phyloP scores from a whole-genome alignment of 164 flowering plant species.

The Santalum album region DNA sequence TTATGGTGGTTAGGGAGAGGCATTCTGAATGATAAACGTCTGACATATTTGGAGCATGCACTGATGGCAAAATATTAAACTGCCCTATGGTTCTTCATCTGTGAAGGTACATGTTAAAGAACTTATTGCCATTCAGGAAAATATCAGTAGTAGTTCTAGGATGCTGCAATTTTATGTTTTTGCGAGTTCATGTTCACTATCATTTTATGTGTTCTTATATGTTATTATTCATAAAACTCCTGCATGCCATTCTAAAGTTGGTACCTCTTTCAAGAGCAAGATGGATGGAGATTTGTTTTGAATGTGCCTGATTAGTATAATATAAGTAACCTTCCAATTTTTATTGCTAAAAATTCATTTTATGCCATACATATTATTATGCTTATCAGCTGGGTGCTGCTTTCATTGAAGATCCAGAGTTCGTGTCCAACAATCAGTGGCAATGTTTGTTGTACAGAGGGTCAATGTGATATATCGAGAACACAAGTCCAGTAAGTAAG shows the following conservation, averaged over 20 bases:
- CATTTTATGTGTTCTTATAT: not conserved
- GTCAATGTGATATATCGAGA: conserved; percentile 72
- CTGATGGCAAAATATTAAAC: conserved; percentile 78
- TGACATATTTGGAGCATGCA: conserved; percentile 77
- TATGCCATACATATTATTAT: not conserved
- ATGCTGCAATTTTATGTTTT: not conserved
- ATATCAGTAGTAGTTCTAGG: not conserved
- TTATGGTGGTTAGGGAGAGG: conserved; percentile 32
- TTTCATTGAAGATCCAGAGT: conserved; percentile 88
- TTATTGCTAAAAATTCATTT: not conserved
- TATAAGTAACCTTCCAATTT: no score
- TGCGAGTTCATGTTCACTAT: no score
- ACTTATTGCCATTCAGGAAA: no score
- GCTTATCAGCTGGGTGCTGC: conserved; percentile 69
- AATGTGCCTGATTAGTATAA: no score
- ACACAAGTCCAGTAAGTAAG: conserved; percentile 93
- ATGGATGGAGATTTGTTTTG: no score
- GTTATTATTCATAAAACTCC: not conserved
- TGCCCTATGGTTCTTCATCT: conserved; percentile 63
- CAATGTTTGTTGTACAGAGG: conserved; percentile 85
- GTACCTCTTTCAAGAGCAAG: no score
- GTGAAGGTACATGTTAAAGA: conserved; percentile 48
- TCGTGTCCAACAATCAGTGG: conserved; percentile 91
- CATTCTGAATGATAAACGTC: conserved; percentile 77
- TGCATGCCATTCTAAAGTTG: not conserved